Evolutionary conservation across 805 yeast genomes (phyloP).

Genomic region (Wickerhamomyces ciferrii): DNA sequence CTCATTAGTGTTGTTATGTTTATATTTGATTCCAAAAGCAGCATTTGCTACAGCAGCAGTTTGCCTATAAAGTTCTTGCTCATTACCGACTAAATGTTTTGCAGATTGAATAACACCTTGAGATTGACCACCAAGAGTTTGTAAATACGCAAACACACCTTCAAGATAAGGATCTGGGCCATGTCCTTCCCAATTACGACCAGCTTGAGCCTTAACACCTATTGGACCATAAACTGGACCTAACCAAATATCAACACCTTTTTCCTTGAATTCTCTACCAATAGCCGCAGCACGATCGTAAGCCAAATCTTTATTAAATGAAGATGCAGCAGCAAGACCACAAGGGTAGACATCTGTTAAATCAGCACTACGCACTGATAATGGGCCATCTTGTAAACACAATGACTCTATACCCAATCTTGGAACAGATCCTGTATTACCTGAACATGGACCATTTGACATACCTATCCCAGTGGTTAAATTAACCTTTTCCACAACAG

Average conservation of each 20-base stretch:
- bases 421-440: conserved; percentile 51
- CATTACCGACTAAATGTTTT: conserved; percentile 56
- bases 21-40: conserved; percentile 25
- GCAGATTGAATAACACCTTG: conserved; percentile 50
- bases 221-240: conserved; percentile 55
- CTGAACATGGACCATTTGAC: conserved; percentile 53
- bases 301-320: conserved; percentile 45
- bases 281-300: conserved; percentile 49
- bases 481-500: conserved; percentile 50
- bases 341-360: conserved; percentile 48
- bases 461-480: conserved; percentile 56
- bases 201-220: conserved; percentile 54
- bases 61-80: conserved; percentile 50
- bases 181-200: conserved; percentile 58
- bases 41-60: conserved; percentile 37
- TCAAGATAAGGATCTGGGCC: conserved; percentile 55
- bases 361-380: conserved; percentile 49
- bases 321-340: conserved; percentile 48
- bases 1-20: conserved; percentile 35
- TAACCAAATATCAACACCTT: conserved; percentile 47
- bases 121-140: conserved; percentile 46
- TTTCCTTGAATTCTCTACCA: conserved; percentile 43
- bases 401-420: conserved; percentile 45
- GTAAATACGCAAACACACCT: conserved; percentile 47
- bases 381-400: conserved; percentile 55